A percentile compares a stretch with the other conserved stretches of the same genome.
Evolutionary conservation across 441 rosid species (phyloP).

Genomic region (Jatropha multifida): DNA sequence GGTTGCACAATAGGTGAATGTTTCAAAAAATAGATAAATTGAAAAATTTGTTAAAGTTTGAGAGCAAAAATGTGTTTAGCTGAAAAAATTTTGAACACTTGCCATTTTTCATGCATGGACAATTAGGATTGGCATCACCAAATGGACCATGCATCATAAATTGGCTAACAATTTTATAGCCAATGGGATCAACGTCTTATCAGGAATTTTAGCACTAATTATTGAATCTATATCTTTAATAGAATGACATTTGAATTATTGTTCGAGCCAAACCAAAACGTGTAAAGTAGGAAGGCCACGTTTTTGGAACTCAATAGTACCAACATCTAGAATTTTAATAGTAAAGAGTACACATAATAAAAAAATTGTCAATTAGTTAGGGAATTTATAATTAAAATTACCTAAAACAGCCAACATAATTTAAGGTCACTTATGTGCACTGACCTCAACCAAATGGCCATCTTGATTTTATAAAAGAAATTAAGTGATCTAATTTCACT

Average conservation of each 20-base stretch:
- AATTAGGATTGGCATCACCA: not conserved
- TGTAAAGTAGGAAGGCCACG: not conserved
- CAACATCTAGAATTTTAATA: not conserved
- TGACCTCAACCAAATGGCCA: not conserved
- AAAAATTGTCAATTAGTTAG: too few species aligned
- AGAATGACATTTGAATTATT: not conserved
- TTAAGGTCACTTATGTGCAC: not conserved
- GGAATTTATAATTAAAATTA: not conserved
- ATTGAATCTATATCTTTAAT: not conserved
- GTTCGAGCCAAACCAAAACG: not conserved
- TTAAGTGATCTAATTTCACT: not conserved
- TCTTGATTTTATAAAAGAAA: not conserved
- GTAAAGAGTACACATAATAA: too few species aligned
- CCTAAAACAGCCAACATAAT: too few species aligned
- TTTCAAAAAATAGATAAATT: too few species aligned
- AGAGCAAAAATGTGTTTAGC: too few species aligned
- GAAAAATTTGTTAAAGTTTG: too few species aligned
- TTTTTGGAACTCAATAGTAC: not conserved
- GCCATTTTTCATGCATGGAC: not conserved
- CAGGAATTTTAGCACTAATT: not conserved
- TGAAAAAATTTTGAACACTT: not conserved
- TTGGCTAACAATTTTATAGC: not conserved
- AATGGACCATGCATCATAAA: slow-evolving; percentile 7
- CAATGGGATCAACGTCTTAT: not conserved
- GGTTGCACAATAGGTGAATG: too few species aligned